Base-by-base conservation (phyloP, 2,329 filamentous ascomycete species). In the Fusarium ambrosium region DNA sequence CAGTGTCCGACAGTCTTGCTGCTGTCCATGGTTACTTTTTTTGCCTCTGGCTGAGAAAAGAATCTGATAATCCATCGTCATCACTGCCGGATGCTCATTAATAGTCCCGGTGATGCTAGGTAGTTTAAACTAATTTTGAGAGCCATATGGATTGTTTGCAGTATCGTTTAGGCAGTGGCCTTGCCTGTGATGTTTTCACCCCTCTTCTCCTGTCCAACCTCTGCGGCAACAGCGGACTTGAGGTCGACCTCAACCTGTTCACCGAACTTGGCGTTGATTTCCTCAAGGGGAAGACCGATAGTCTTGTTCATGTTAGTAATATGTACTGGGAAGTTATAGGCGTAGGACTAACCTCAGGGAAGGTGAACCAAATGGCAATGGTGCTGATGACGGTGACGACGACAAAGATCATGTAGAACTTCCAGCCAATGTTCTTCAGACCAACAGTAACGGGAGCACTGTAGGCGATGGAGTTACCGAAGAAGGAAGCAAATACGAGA, bases 331-430 rank as follows among this genome's bases (percentile, higher is more conserved):
- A 9, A 2, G n/a, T 2, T 4, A 6, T 24, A 14, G 8, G 11
- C 2, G 3, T 22, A 2, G 14, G 6, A 39, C 65, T 43, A 10
- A 65, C 69, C 55, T 79, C 76, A 1, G 73, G 75, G 41, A 75
- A 75, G 10, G 75, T 73, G 66, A 80, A 66, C 20, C 56, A 79
- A 36, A 72, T 79, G 34, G 79, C 76, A 20, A 82, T 79, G 75
- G 71, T 66, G 45, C 65, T 66, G 16, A 65, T 53, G n/a, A 72
- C 55, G 4, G 62, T 70, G 55, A 73, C 69, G 18, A 64, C 72
- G 13, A 75, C 79, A 24, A 79, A 78, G 18, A 80, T 78, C 60
- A 76, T 64, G 48, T 77, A 77, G 20, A 70, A 71, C 59, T 66
- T 72, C 75, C 75, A 77, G 39, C 71, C 68, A 27, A 77, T 77